Conservation (phyloP, 768 basidiomycete genomes). For the Trametes gibbosa region DNA sequence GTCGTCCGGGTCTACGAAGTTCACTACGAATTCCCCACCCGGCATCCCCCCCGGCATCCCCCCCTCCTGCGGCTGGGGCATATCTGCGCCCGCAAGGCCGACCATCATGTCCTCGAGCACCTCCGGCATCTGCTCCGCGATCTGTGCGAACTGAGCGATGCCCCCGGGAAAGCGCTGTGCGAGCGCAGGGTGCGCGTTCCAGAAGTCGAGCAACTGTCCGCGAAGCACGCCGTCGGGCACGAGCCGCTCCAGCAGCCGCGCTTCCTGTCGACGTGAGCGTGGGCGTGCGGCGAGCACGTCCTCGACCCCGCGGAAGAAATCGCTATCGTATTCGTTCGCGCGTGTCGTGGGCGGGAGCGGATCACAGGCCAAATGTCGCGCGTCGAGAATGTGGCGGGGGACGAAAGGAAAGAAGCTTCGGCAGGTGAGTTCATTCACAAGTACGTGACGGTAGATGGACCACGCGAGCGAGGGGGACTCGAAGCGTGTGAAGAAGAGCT, state of each 20-base stretch:
- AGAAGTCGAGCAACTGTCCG: conserved; percentile 57
- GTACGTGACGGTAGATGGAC: conserved; percentile 70
- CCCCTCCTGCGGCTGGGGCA: conserved; percentile 29
- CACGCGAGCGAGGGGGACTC: conserved; percentile 39
- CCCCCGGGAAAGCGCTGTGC: conserved; percentile 62
- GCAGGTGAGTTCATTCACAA: conserved; percentile 62
- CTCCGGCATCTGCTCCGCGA: conserved; percentile 38
- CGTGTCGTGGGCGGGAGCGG: conserved; percentile 74
- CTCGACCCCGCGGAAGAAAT: conserved; percentile 71
- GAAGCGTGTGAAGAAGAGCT: conserved; percentile 38
- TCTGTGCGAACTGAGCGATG: conserved; percentile 59
- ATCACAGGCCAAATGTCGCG: conserved; percentile 72
- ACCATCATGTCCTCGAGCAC: conserved; percentile 61
- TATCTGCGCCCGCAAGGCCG: conserved; percentile 38
- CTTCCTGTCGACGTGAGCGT: conserved; percentile 46
- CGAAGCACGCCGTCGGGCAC: conserved; percentile 58
- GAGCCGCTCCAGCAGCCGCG: conserved; percentile 50
- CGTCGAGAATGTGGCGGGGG: conserved; percentile 51
- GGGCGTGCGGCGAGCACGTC: conserved; percentile 43
- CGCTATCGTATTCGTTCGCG: conserved; percentile 59
- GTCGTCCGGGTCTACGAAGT: conserved; percentile 31
- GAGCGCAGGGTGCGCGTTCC: conserved; percentile 54
- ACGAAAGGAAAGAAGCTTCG: conserved; percentile 69
- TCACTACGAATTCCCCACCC: conserved; percentile 29
- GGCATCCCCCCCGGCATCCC: conserved; percentile 47